A percentile compares a stretch with the other conserved stretches of the same genome.
Evolutionary conservation across 176 grass and related monocot species (phyloP).

Genomic region (Areca catechu): DNA sequence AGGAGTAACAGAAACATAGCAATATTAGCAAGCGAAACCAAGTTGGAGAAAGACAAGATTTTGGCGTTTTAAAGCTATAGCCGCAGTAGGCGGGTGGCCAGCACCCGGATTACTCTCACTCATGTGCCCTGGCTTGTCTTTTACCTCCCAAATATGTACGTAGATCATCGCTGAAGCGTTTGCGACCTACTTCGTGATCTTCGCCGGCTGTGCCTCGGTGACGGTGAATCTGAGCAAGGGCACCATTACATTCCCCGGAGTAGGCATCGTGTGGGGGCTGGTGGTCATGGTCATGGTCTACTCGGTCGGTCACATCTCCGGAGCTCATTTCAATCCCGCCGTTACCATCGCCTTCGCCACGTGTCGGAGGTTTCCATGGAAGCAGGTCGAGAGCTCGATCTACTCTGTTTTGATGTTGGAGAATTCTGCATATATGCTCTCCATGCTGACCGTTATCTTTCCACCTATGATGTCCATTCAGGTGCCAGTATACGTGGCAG

Average conservation of each 20-base stretch:
- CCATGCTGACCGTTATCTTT: too few species aligned
- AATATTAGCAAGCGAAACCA: too few species aligned
- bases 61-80: too few species aligned
- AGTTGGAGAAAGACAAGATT: too few species aligned
- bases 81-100: too few species aligned
- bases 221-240: constrained; percentile 58
- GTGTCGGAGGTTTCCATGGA: constrained; percentile 70
- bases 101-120: too few species aligned
- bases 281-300: constrained; percentile 79
- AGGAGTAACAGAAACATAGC: too few species aligned
- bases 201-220: constrained; percentile 63
- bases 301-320: constrained; percentile 76
- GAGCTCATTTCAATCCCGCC: constrained; percentile 78
- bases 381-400: constrained; percentile 46
- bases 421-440: too few species aligned
- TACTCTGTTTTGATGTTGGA: too few species aligned
- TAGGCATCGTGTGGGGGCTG: constrained; percentile 80
- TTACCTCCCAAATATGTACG: background rate
- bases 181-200: constrained; percentile 85
- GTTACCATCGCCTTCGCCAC: constrained; percentile 80
- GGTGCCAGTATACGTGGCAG: constrained; percentile 52
- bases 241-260: constrained; percentile 62
- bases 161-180: constrained; percentile 62
- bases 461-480: constrained; percentile 4
- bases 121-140: too few species aligned